Evolutionary conservation across 1,139 yeast genomes (phyloP).

Genomic region (Debaryomyces udenii): DNA sequence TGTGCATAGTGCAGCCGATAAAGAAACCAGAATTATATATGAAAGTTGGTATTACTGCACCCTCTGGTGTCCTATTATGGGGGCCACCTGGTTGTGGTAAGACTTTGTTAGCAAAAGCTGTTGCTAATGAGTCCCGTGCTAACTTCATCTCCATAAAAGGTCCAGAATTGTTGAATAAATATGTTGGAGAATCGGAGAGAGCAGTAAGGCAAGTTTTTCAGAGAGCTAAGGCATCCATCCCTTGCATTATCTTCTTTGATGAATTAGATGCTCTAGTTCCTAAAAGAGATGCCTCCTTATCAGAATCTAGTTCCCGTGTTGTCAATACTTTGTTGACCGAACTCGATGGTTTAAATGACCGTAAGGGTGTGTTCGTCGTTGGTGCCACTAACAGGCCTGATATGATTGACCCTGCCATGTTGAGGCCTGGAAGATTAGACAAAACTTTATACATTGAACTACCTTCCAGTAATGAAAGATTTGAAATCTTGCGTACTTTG

Average conservation of each 20-base stretch:
- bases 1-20: conserved; percentile 97
- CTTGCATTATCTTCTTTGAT: conserved; percentile 94
- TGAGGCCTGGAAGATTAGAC: conserved; percentile 94
- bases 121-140: conserved; percentile 95
- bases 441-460: conserved; percentile 90
- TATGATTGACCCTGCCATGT: conserved; percentile 98
- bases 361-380: conserved; percentile 90
- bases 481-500: conserved; percentile 79
- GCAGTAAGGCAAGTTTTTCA: conserved; percentile 95
- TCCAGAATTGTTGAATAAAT: conserved; percentile 90
- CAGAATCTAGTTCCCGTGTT: conserved; percentile 91
- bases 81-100: conserved; percentile 99
- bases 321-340: conserved; percentile 94
- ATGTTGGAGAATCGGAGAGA: conserved; percentile 94
- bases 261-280: conserved; percentile 97
- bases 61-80: conserved; percentile 97
- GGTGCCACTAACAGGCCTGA: conserved; percentile 99
- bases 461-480: conserved; percentile 76
- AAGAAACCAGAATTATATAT: conserved; percentile 87
- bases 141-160: conserved; percentile 95
- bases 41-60: conserved; percentile 93
- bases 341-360: conserved; percentile 88
- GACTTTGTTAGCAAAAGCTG: conserved; percentile 93
- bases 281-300: conserved; percentile 80
- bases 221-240: conserved; percentile 91